Percentiles rank a stretch among this genome's conserved stretches.
Evolutionary conservation across 441 rosid genomes (phyloP).

Genomic region (Gossypium lobatum): DNA sequence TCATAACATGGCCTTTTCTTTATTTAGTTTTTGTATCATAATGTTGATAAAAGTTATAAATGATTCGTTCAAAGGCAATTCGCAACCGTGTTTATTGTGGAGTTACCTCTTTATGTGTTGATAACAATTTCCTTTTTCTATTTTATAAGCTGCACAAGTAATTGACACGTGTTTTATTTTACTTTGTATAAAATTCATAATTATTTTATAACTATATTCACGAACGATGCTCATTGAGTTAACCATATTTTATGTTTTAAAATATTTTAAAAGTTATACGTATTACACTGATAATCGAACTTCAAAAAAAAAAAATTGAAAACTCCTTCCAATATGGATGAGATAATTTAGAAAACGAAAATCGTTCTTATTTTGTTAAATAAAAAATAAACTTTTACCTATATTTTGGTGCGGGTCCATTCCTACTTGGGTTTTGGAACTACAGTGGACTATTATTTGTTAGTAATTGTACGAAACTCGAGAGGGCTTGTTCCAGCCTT

Average conservation of each 20-base stretch:
- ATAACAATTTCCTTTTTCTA: background rate
- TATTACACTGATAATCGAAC: background rate
- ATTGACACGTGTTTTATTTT: background rate
- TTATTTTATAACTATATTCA: too few species aligned
- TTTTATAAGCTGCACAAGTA: background rate
- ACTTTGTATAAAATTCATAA: too few species aligned
- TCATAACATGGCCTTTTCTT: too few species aligned
- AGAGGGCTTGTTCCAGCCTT: background rate
- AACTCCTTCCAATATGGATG: background rate
- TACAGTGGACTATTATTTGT: background rate
- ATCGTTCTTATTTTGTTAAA: background rate
- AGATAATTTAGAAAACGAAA: background rate
- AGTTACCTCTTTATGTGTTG: background rate
- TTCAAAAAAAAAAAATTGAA: background rate
- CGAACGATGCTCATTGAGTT: too few species aligned
- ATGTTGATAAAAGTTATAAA: background rate
- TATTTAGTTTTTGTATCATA: background rate
- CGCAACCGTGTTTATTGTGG: background rate
- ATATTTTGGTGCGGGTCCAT: background rate
- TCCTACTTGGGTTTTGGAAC: background rate
- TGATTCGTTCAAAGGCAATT: background rate
- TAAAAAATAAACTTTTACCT: too few species aligned
- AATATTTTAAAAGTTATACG: too few species aligned
- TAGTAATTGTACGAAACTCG: background rate
- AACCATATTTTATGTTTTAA: too few species aligned